Evolutionary conservation across 2,329 filamentous ascomycete species (phyloP).

Genomic region (Elsinoe arachidis): DNA sequence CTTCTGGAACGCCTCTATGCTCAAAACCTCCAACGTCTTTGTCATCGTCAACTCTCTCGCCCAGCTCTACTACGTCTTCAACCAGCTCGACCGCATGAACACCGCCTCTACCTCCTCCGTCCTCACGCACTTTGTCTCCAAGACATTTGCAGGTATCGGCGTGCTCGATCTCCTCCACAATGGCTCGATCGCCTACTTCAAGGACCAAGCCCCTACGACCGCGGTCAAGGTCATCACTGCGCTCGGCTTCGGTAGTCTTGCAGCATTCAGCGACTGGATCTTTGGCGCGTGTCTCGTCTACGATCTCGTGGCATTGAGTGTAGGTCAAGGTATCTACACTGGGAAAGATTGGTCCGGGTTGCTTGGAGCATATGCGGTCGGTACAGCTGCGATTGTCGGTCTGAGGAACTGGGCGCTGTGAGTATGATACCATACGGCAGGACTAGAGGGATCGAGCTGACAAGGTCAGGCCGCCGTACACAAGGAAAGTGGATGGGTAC

Average conservation of each 20-base stretch:
- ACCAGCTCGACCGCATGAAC: constrained; percentile 41
- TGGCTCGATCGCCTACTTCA: constrained; percentile 47
- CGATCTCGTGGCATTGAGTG: constrained; percentile 46
- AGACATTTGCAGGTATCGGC: constrained; percentile 53
- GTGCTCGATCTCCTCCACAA: constrained; percentile 53
- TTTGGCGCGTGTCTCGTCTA: constrained; percentile 52
- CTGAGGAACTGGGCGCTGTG: constrained; percentile 46
- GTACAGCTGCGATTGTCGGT: constrained; percentile 45
- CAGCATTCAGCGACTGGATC: constrained; percentile 49
- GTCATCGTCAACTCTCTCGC: constrained; percentile 48
- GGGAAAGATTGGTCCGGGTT: constrained; percentile 42
- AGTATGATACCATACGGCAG: constrained; percentile 21
- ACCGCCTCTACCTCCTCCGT: constrained; percentile 42
- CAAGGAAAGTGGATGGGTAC: constrained; percentile 4
- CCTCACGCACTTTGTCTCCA: constrained; percentile 50
- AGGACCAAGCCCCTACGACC: constrained; percentile 38
- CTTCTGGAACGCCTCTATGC: constrained; percentile 48
- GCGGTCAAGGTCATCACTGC: constrained; percentile 46
- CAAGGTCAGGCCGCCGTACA: constrained; percentile 2
- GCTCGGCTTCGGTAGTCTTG: constrained; percentile 44
- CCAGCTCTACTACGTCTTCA: constrained; percentile 48
- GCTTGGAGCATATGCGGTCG: constrained; percentile 44
- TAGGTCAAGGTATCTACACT: constrained; percentile 46
- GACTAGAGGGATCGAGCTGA: not conserved
- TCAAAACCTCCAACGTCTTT: constrained; percentile 47